Conservation (phyloP, 106 monocot genomes). For the Chionographis japonica region DNA sequence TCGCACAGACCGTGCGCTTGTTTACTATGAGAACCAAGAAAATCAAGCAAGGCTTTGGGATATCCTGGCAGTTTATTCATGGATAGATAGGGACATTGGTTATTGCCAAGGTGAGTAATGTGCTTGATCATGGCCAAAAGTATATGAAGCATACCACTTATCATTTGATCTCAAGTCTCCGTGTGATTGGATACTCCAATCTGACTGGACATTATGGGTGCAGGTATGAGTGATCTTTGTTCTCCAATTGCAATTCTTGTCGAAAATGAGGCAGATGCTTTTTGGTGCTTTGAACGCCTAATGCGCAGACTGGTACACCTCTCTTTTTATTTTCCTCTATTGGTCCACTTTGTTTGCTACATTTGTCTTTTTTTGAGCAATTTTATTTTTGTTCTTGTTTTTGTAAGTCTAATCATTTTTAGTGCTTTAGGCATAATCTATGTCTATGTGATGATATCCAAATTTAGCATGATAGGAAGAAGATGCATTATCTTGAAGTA, state of each 20-base stretch:
- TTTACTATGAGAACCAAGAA: slow-evolving; percentile 65
- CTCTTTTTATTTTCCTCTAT: background rate
- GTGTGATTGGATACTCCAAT: slow-evolving; percentile 4
- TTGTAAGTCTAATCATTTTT: background rate
- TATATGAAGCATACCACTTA: background rate
- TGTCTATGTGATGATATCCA: background rate
- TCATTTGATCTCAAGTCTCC: background rate
- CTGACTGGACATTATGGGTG: slow-evolving; percentile 12
- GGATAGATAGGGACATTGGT: slow-evolving; percentile 85
- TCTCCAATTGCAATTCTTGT: slow-evolving; percentile 77
- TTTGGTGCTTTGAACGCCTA: slow-evolving; percentile 95
- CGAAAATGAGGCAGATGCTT: slow-evolving; percentile 92
- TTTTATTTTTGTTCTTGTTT: too few species aligned
- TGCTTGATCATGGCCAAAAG: background rate
- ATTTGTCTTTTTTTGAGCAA: background rate
- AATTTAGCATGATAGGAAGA: background rate
- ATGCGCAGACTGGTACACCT: slow-evolving; percentile 67
- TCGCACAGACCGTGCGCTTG: slow-evolving; percentile 77
- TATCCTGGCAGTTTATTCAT: slow-evolving; percentile 83
- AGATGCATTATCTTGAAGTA: too few species aligned
- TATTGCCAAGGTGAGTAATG: slow-evolving; percentile 79
- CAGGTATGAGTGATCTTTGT: slow-evolving; percentile 98
- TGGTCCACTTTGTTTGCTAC: background rate
- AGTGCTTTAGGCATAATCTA: background rate
- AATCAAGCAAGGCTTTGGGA: slow-evolving; percentile 82